phyloP scores from a whole-genome alignment of 176 grass and related monocot genomes.

The Alopecurus myosuroides region DNA sequence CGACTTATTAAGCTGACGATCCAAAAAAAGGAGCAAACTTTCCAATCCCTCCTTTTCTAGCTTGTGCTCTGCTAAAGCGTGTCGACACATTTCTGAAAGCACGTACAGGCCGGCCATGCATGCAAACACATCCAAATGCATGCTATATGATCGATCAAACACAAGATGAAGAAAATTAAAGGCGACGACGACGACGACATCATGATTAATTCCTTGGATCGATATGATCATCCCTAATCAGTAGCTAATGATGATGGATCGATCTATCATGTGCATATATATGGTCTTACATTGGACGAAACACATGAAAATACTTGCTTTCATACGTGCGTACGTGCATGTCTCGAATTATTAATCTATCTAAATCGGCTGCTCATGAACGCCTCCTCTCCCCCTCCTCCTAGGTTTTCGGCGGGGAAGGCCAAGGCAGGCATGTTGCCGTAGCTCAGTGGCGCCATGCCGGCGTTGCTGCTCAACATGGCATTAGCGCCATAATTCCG shows the following conservation, averaged over 20 bases:
- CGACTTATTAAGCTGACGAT: conserved; percentile 9
- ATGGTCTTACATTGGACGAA: conserved; percentile 10
- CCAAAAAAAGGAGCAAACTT: conserved; percentile 34
- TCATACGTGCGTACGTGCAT: conserved; percentile 23
- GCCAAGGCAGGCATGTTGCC: conserved; percentile 11
- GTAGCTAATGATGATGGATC: conserved; percentile 30
- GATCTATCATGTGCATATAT: conserved; percentile 21
- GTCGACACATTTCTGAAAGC: background rate
- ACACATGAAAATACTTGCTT: conserved; percentile 27
- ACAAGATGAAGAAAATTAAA: background rate
- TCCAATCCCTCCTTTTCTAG: conserved; percentile 14
- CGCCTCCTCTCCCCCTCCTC: conserved; percentile 13
- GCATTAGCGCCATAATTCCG: conserved; percentile 6
- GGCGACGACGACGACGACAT: background rate
- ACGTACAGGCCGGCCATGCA: conserved; percentile 1
- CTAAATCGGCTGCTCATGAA: conserved; percentile 26
- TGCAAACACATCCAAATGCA: background rate
- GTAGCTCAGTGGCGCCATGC: conserved; percentile 1
- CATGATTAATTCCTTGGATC: conserved; percentile 16
- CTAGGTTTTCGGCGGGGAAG: conserved; percentile 49
- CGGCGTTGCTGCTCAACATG: background rate
- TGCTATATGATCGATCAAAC: background rate
- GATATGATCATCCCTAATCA: conserved; percentile 27
- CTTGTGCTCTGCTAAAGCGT: conserved; percentile 36
- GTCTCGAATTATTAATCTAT: background rate